Evolutionary conservation across 2,329 filamentous ascomycete genomes (phyloP), one percentile per base, ranked within the genome.

Genomic region (Colletotrichum higginsianum): DNA sequence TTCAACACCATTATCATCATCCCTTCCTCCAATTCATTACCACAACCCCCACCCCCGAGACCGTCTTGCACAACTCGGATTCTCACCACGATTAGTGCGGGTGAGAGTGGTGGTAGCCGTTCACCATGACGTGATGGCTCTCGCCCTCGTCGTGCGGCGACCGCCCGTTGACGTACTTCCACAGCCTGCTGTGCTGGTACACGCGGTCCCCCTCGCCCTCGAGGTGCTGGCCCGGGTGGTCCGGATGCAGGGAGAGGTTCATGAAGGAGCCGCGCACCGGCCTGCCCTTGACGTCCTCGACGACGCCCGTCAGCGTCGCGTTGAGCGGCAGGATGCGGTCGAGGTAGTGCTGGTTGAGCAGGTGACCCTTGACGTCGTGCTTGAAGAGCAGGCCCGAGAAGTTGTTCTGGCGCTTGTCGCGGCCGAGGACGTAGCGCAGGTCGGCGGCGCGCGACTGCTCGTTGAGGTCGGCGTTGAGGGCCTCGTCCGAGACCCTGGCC

Each of bases 351-450:
- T 91, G 89, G 74, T 84, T 85, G 75, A 91, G 82, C 75, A 90
- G 88, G 68, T 91, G 89, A 0, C 89, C 89, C 3, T 88, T 87
- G 2, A 83, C 82, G 7, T 82, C 78, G 18, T 88, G 85, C 11
- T 85, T 84, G 77, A 92, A 92, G n/a, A 92, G 85, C 18, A 87
- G 83, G 12, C 89, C 89, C 49, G 91, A 84, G 77, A 91, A 92
- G 53, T 90, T 86, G 61, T 90, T 89, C 52, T 71, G 68, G 15
- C 38, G 46, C 44, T 55, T 26, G 16, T 40, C 67, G 6, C 67
- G 65, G 12, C 61, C 65, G 21, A 63, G 44, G 12, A 71, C 9
- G 30, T 63, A 58, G 49, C 2, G 21, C 77, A 87, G 0, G 82
- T 79, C 2, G 85, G 78, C 30, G 82, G 80, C 62, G 87, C 86